Base-by-base conservation (phyloP, 176 grass and related monocot species). In the Oryza glumipatula region DNA sequence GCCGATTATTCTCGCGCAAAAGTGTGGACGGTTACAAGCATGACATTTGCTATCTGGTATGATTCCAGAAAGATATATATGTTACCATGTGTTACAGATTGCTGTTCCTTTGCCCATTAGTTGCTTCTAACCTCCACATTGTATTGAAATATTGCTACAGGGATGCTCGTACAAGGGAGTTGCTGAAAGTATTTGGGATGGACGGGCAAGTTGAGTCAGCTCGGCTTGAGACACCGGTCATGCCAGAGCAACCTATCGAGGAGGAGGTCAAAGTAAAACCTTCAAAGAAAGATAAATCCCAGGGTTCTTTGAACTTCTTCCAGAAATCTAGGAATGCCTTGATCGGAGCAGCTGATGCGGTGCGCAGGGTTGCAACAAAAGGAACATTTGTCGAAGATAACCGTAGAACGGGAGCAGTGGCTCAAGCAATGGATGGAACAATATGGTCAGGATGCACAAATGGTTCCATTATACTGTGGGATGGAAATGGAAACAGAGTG, bases 381-480 rank as follows among this genome's bases (percentile, higher is more conserved):
- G 87, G 96, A 36, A 88, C 89, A 21, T 99, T 99, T 79, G 89
- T 88, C 16, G 93, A 99, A 89, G 93, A 99, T 81, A 92, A 89
- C 70, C 87, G 88, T 36, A 90, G 96, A 89, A 92, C 83, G 68
- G 91, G 89, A 51, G 93, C 93, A 73, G 86, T 99, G 85, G 85
- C 93, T 76, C 84, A 90, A 46, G 78, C 78, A 73, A 76, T 87
- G 36, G 88, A 99, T 78, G 96, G 96, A 39, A 79, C 82, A 32
- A 95, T 99, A 33, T 99, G 96, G 96, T 90, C 89, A 12, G 96
- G 96, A 81, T 96, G 88, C 90, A 95, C 96, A 60, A 99, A 91
- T 79, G 96, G 96, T 26, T 83, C 83, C 10, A 90, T 99, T 77
- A 88, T 94, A 76, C 89, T 88, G 81, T 99, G 96, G 96, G 96